Conservation (phyloP, 1,284 basidiomycete species). For the Trichosporon ovoides region DNA sequence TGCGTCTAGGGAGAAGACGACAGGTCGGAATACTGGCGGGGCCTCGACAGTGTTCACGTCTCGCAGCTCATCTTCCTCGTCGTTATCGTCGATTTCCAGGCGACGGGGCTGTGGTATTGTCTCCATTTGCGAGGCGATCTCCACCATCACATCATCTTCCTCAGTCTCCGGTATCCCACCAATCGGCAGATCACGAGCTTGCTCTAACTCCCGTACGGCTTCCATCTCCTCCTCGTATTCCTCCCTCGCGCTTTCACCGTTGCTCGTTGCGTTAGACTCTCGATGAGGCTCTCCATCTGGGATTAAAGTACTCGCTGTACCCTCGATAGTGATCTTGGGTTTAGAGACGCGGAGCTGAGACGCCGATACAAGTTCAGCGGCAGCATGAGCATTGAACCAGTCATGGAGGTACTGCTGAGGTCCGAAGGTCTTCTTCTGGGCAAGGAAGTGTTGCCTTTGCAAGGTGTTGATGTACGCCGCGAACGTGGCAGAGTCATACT, state of each 20-base stretch:
- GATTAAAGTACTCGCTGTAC: conserved; percentile 66
- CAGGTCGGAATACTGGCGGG: conserved; percentile 39
- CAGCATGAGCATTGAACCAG: conserved; percentile 58
- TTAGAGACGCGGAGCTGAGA: conserved; percentile 39
- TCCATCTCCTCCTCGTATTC: conserved; percentile 43
- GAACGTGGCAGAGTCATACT: conserved; percentile 87
- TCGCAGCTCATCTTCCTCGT: conserved; percentile 64
- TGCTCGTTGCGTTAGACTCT: conserved; percentile 21
- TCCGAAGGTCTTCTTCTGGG: conserved; percentile 38
- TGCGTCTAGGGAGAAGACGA: conserved; percentile 30
- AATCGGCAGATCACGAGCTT: conserved; percentile 11
- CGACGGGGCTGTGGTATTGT: conserved; percentile 21
- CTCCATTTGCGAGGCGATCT: conserved; percentile 42
- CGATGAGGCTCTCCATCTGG: conserved; percentile 14
- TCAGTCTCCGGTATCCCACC: conserved; percentile 27
- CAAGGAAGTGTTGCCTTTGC: conserved; percentile 42
- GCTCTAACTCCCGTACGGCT: conserved; percentile 34
- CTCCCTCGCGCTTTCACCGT: conserved; percentile 15
- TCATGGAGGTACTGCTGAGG: conserved; percentile 41
- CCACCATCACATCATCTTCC: conserved; percentile 42
- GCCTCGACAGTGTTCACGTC: conserved; percentile 53
- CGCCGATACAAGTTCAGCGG: conserved; percentile 71
- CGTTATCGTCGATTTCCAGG: conserved; percentile 39
- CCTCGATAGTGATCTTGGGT: conserved; percentile 47
- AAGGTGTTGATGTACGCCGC: conserved; percentile 88